These are phyloP conservation scores for Calocera cornea DNA, from an alignment of 768 basidiomycete genomes.

Conservation along the genomic window DNA sequence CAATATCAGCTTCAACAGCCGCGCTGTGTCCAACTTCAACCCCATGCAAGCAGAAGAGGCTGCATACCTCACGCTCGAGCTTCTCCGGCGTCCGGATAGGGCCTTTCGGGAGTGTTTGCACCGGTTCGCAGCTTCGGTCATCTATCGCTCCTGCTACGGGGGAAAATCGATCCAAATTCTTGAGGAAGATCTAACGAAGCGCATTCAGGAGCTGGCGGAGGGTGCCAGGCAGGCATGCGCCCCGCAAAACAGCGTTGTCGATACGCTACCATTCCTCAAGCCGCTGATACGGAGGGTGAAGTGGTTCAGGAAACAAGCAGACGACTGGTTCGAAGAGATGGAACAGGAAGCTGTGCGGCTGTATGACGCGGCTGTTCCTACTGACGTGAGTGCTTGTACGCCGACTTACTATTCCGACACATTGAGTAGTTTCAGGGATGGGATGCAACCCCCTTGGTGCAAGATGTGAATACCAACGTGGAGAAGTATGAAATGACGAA, in stretches of 20 bases:
- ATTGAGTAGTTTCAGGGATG: not conserved
- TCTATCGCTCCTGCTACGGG: not conserved
- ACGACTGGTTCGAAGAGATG: not conserved
- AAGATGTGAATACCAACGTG: not conserved
- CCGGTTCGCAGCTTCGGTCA: not conserved
- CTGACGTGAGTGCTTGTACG: not conserved
- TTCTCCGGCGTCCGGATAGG: not conserved
- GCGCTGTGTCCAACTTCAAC: not conserved
- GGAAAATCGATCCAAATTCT: not conserved
- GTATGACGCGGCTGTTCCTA: not conserved
- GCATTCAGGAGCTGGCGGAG: not conserved
- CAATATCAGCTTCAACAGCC: not conserved
- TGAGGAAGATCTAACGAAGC: not conserved
- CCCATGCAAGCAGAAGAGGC: not conserved
- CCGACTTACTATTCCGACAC: no score
- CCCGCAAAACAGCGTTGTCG: not conserved
- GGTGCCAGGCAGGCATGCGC: not conserved
- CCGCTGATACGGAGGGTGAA: not conserved
- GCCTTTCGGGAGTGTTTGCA: not conserved
- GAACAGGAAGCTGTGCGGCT: not conserved
- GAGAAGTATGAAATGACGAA: not conserved
- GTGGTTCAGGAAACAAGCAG: not conserved
- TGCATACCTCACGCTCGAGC: not conserved
- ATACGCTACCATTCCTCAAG: not conserved
- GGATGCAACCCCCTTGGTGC: not conserved